Percentiles rank a stretch among this genome's conserved stretches.
phyloP scores from a whole-genome alignment of 345 rosid species.

The Erucastrum elatum region DNA sequence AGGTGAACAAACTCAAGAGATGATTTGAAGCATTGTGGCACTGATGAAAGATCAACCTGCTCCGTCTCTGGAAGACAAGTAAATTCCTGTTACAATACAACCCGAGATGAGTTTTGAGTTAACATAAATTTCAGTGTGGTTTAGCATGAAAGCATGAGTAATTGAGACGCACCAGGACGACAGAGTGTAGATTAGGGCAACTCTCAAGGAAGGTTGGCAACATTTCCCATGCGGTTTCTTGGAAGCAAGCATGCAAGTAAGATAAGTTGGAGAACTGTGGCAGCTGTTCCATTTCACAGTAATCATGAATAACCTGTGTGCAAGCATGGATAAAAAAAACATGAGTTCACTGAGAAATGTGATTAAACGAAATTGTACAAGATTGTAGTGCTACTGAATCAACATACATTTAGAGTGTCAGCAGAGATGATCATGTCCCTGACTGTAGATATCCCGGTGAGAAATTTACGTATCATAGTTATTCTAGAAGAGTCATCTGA shows the following conservation, averaged over 20 bases:
- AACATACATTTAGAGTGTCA: constrained; percentile 8
- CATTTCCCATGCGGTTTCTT: constrained; percentile 11
- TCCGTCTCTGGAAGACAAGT: neutral
- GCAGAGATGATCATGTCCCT: constrained; percentile 20
- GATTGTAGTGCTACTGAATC: neutral
- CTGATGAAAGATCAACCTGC: neutral
- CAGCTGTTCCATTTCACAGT: constrained; percentile 13
- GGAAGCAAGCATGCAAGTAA: constrained; percentile 17
- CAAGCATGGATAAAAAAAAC: neutral
- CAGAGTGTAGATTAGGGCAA: constrained; percentile 28
- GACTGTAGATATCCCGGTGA: constrained; percentile 15
- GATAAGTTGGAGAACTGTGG: constrained; percentile 31
- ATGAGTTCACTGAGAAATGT: neutral
- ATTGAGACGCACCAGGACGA: constrained; percentile 5
- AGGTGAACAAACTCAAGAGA: constrained; percentile 27
- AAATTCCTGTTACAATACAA: no score
- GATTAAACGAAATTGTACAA: neutral
- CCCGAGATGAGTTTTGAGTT: neutral
- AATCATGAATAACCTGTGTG: constrained; percentile 25
- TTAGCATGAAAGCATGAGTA: neutral
- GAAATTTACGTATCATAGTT: constrained; percentile 23
- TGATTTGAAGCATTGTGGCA: constrained; percentile 10
- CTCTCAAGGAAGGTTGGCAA: constrained; percentile 25
- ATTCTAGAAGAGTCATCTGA: constrained; percentile 14
- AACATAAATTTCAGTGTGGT: no score